These are phyloP conservation scores for Backusella westeae DNA, from an alignment of 192 early-diverging fungal genomes.

Conservation along the genomic window DNA sequence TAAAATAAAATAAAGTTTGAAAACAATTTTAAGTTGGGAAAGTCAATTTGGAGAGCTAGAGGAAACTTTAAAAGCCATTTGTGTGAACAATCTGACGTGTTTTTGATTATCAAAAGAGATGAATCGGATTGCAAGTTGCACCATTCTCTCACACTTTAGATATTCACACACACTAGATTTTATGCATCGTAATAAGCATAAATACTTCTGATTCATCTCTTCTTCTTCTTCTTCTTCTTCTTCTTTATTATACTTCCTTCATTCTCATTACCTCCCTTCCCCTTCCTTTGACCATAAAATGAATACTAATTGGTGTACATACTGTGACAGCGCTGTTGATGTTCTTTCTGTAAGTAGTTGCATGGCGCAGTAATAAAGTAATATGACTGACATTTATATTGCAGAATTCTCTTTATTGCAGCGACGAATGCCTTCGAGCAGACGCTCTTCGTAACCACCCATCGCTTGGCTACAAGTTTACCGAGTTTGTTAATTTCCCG, in stretches of 20 bases:
- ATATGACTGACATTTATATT: neutral
- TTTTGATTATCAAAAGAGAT: neutral
- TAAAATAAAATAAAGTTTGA: too few species aligned
- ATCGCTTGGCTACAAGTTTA: conserved; percentile 31
- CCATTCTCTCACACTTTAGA: conserved; percentile 6
- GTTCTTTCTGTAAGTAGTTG: conserved; percentile 22
- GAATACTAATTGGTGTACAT: conserved; percentile 36
- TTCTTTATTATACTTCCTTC: neutral
- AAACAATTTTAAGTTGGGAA: too few species aligned
- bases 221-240: too few species aligned
- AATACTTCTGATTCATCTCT: neutral
- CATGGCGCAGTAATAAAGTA: neutral
- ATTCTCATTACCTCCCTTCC: neutral
- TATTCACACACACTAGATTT: conserved; percentile 3
- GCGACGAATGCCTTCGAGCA: conserved; percentile 29
- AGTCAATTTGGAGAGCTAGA: neutral
- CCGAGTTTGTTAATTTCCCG: conserved; percentile 35
- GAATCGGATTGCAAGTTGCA: neutral
- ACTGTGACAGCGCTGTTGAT: conserved; percentile 31
- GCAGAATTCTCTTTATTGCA: conserved; percentile 37
- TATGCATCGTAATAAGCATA: neutral
- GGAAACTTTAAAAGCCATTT: neutral
- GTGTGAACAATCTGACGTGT: neutral
- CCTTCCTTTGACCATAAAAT: conserved; percentile 12
- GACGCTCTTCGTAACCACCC: conserved; percentile 35